These are phyloP conservation scores for Tuber melanosporum DNA, from an alignment of 495 filamentous ascomycete genomes.

Conservation along the genomic window DNA sequence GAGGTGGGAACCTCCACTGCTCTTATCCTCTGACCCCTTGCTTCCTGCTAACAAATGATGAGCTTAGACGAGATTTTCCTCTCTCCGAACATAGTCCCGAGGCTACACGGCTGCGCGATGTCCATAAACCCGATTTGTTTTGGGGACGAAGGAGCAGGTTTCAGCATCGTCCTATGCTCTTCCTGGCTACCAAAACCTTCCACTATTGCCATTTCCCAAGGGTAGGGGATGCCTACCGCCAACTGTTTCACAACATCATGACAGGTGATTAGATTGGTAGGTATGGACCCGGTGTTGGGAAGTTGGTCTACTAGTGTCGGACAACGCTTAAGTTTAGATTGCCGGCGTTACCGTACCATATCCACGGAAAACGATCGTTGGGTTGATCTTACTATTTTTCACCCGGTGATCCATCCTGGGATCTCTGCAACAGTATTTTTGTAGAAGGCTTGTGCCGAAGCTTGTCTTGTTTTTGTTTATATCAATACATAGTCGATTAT, in stretches of 20 bases:
- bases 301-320: not conserved
- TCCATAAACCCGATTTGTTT: not conserved
- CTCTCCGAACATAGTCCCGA: not conserved
- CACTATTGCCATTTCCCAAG: not conserved
- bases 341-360: not conserved
- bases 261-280: not conserved
- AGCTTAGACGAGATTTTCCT: not conserved
- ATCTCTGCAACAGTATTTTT: not conserved
- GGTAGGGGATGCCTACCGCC: not conserved
- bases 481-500: not conserved
- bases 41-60: not conserved
- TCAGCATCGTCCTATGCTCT: not conserved
- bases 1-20: not conserved
- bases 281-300: not conserved
- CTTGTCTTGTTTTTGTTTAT: not conserved
- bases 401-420: not conserved
- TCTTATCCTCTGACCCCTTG: not conserved
- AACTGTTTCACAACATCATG: not conserved
- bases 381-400: not conserved
- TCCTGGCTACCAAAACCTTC: not conserved
- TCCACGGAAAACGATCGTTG: conserved; percentile 3
- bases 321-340: not conserved
- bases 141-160: not conserved
- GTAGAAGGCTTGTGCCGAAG: not conserved
- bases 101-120: not conserved